Evolutionary conservation across 345 rosid genomes (phyloP).

Genomic region (Hibiscus mutabilis): DNA sequence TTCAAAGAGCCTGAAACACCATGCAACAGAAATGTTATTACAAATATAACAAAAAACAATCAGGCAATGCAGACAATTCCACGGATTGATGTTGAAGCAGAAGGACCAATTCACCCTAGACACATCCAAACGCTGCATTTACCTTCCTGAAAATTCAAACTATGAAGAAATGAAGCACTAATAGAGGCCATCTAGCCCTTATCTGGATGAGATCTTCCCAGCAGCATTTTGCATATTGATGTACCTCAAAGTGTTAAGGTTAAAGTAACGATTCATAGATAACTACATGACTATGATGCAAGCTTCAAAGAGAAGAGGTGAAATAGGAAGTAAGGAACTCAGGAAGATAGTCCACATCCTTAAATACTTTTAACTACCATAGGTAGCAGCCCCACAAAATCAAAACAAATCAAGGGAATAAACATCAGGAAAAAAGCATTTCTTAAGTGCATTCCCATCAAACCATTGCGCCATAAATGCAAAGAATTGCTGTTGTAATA

Average conservation of each 20-base stretch:
- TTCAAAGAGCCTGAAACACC: constrained; percentile 67
- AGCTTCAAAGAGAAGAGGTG: constrained; percentile 21
- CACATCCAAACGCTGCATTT: constrained; percentile 75
- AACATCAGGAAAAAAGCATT: constrained; percentile 26
- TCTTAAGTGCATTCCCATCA: constrained; percentile 50
- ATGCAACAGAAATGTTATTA: constrained; percentile 21
- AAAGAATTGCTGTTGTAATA: constrained; percentile 63
- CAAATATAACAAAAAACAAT: constrained; percentile 7
- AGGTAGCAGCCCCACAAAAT: constrained; percentile 20
- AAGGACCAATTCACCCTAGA: constrained; percentile 72
- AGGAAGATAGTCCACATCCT: constrained; percentile 22
- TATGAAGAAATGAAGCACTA: constrained; percentile 73
- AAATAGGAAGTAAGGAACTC: constrained; percentile 19
- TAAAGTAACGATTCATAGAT: constrained; percentile 34
- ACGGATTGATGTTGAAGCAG: constrained; percentile 45
- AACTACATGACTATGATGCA: constrained; percentile 26
- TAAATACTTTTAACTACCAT: constrained; percentile 26
- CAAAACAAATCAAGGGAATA: constrained; percentile 34
- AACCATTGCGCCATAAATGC: constrained; percentile 56
- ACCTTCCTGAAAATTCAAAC: constrained; percentile 86
- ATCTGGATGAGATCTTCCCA: constrained; percentile 86
- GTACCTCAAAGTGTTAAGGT: constrained; percentile 60
- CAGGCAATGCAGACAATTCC: constrained; percentile 23
- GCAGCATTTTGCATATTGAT: constrained; percentile 90
- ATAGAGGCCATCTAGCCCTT: constrained; percentile 82